Conservation (phyloP, 2,329 filamentous ascomycete species). For the Colletotrichum sp. region DNA sequence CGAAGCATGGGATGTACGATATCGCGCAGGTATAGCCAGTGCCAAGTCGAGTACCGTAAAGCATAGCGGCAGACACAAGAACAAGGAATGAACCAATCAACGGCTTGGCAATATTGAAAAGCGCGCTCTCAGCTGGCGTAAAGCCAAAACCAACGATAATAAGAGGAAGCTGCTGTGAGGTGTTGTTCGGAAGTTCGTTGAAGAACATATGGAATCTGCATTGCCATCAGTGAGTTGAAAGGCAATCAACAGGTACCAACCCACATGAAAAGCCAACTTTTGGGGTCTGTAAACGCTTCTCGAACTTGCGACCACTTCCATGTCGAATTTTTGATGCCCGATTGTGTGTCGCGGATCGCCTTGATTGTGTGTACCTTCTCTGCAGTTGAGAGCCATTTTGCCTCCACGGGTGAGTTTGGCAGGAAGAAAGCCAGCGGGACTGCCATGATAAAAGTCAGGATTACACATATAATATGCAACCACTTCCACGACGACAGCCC, state of each 20-base stretch:
- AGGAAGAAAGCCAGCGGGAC: constrained; percentile 22
- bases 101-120: constrained; percentile 29
- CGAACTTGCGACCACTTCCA: constrained; percentile 28
- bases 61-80: constrained; percentile 24
- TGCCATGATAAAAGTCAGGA: neutral
- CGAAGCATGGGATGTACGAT: constrained; percentile 28
- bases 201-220: constrained; percentile 29
- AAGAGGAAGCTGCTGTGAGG: constrained; percentile 28
- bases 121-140: constrained; percentile 26
- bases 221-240: neutral
- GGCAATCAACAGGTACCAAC: neutral
- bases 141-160: constrained; percentile 28
- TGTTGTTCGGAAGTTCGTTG: constrained; percentile 30
- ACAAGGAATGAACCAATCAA: constrained; percentile 23
- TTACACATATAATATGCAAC: neutral
- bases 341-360: constrained; percentile 24
- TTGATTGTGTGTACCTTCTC: constrained; percentile 27
- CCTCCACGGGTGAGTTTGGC: constrained; percentile 25
- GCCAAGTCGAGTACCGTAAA: constrained; percentile 24
- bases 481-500: constrained; percentile 22
- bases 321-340: constrained; percentile 25
- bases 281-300: constrained; percentile 24
- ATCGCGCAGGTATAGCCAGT: constrained; percentile 29
- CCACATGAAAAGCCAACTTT: constrained; percentile 27
- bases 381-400: constrained; percentile 23